Evolutionary conservation across 176 grass and related monocot species (phyloP).

Genomic region (Urochloa ruziziensis): DNA sequence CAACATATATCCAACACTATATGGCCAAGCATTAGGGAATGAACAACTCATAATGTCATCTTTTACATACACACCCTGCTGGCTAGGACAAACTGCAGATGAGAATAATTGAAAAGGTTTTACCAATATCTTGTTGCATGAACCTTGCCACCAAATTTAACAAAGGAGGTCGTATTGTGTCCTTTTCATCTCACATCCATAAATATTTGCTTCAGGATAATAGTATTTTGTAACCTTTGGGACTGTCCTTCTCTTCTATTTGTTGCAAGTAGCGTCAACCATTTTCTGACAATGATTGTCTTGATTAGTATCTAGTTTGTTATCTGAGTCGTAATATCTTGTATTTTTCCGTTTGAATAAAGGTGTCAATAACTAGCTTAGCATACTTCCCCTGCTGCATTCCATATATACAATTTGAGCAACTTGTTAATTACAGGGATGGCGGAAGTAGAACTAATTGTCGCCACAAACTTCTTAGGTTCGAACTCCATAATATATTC

Average conservation of each 20-base stretch:
- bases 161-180: neutral
- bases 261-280: neutral
- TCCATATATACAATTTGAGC: too few relatives aligned
- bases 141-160: neutral
- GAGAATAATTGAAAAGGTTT: neutral
- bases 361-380: too few relatives aligned
- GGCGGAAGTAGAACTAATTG: too few relatives aligned
- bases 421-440: too few relatives aligned
- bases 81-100: neutral
- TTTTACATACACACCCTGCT: slow-evolving; percentile 11
- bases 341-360: too few relatives aligned
- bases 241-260: neutral
- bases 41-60: neutral
- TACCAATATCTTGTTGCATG: neutral
- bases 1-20: neutral
- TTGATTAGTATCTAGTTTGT: too few relatives aligned
- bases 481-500: too few relatives aligned
- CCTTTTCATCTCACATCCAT: neutral
- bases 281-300: too few relatives aligned
- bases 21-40: neutral
- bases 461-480: too few relatives aligned
- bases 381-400: too few relatives aligned
- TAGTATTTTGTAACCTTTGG: neutral
- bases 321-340: too few relatives aligned
- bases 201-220: neutral